phyloP scores from a whole-genome alignment of 2,329 filamentous ascomycete species.

The Sphaerostilbella broomeana region DNA sequence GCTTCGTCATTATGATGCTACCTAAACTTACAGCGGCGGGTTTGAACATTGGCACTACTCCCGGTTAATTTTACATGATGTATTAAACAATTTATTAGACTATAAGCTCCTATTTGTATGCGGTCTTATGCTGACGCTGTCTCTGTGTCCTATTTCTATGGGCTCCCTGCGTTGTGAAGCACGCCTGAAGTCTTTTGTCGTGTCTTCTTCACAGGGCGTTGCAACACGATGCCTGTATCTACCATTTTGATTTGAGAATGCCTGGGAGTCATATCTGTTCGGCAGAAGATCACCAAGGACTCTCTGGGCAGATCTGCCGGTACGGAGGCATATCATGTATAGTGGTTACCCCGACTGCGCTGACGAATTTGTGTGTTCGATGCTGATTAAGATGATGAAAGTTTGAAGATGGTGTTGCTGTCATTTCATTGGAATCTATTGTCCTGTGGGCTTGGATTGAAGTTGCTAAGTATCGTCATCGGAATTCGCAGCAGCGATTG shows the following conservation, averaged over 20 bases:
- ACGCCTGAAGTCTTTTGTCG: slow-evolving; percentile 29
- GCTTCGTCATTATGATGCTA: no score
- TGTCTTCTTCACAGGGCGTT: slow-evolving; percentile 36
- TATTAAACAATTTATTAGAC: no score
- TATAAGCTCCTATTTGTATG: no score
- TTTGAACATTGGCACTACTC: no score
- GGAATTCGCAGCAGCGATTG: slow-evolving; percentile 27
- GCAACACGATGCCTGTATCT: slow-evolving; percentile 34
- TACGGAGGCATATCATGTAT: slow-evolving; percentile 37
- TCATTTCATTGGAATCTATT: slow-evolving; percentile 34
- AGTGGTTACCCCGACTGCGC: slow-evolving; percentile 32
- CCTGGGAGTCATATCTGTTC: no score
- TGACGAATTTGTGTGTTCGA: slow-evolving; percentile 35
- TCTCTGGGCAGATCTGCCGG: slow-evolving; percentile 36
- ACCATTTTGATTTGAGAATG: slow-evolving; percentile 35
- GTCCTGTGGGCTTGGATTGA: slow-evolving; percentile 31
- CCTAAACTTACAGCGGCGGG: no score
- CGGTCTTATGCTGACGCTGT: no score
- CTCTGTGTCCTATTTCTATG: no score
- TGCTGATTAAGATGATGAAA: slow-evolving; percentile 37
- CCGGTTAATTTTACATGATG: no score
- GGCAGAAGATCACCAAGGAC: slow-evolving; percentile 31
- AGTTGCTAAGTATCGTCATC: slow-evolving; percentile 28
- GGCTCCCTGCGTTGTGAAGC: slow-evolving; percentile 27
- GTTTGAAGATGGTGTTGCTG: slow-evolving; percentile 27